Percentiles rank a stretch among this genome's conserved stretches.
Conservation (phyloP, 2,329 filamentous ascomycete species). For the Botryotinia calthae region DNA sequence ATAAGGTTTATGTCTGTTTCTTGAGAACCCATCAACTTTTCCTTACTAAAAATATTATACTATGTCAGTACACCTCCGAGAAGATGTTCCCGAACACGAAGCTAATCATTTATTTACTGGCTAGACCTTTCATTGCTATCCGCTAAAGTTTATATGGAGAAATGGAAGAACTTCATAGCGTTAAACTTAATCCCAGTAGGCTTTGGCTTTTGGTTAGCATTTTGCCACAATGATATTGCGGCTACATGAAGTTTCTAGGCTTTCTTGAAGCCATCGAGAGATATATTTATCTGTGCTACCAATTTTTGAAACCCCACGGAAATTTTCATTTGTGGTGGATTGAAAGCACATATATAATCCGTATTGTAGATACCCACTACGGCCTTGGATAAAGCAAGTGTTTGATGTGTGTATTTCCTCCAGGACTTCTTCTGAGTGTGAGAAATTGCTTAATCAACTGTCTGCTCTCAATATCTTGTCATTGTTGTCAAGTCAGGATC, state of each 20-base stretch:
- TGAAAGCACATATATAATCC: not conserved
- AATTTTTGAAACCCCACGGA: not conserved
- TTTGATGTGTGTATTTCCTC: not conserved
- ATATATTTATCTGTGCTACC: not conserved
- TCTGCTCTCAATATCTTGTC: not conserved
- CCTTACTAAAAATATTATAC: not conserved
- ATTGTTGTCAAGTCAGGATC: not conserved
- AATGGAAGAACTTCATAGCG: not conserved
- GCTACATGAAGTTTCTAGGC: not conserved
- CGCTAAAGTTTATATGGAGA: too few species aligned
- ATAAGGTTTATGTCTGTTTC: not conserved
- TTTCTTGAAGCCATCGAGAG: not conserved
- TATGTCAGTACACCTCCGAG: not conserved
- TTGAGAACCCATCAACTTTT: not conserved
- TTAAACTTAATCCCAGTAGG: too few species aligned
- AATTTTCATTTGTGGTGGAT: not conserved
- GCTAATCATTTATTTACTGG: not conserved
- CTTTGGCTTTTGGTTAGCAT: not conserved
- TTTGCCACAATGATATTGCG: not conserved
- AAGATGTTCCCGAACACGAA: not conserved
- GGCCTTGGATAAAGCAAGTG: not conserved
- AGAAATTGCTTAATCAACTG: not conserved
- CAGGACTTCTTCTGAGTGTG: not conserved
- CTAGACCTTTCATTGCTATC: not conserved
- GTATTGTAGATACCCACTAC: not conserved